These are phyloP conservation scores for Hanseniaspora sp. DNA, from an alignment of 1,139 yeast species.

Conservation along the genomic window DNA sequence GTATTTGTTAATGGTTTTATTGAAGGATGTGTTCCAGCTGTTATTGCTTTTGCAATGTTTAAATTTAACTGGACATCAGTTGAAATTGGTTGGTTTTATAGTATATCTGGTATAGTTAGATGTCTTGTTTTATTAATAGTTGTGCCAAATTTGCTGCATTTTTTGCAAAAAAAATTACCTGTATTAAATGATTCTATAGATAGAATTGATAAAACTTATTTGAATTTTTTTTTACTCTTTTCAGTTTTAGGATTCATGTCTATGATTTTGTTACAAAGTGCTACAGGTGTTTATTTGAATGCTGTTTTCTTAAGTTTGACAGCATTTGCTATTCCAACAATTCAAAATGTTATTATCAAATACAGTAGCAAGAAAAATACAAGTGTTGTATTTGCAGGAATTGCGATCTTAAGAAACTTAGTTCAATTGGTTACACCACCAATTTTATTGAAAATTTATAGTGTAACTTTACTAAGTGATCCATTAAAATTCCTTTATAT, in stretches of 20 bases:
- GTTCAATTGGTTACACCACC: conserved; percentile 35
- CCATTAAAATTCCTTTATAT: conserved; percentile 29
- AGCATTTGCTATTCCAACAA: conserved; percentile 35
- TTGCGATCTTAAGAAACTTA: conserved; percentile 38
- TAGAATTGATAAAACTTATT: conserved; percentile 40
- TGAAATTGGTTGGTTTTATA: conserved; percentile 45
- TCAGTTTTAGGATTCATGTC: conserved; percentile 38
- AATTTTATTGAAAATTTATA: conserved; percentile 34
- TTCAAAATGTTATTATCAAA: conserved; percentile 39
- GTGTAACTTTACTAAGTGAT: conserved; percentile 28
- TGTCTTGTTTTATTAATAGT: conserved; percentile 33
- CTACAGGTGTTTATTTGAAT: conserved; percentile 18
- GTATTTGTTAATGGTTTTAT: conserved; percentile 32
- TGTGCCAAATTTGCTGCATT: conserved; percentile 35
- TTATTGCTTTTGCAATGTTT: conserved; percentile 49
- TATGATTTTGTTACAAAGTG: conserved; percentile 23
- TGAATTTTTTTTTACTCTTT: conserved; percentile 32
- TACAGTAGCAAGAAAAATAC: conserved; percentile 37
- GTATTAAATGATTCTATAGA: conserved; percentile 36
- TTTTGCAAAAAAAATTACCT: conserved; percentile 30
- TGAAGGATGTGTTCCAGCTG: conserved; percentile 35
- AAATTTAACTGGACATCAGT: conserved; percentile 46
- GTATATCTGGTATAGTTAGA: conserved; percentile 39
- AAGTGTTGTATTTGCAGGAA: conserved; percentile 46
- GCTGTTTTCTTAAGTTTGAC: conserved; percentile 33